phyloP scores from a whole-genome alignment of 768 basidiomycete species.

The Mycena latifolia region DNA sequence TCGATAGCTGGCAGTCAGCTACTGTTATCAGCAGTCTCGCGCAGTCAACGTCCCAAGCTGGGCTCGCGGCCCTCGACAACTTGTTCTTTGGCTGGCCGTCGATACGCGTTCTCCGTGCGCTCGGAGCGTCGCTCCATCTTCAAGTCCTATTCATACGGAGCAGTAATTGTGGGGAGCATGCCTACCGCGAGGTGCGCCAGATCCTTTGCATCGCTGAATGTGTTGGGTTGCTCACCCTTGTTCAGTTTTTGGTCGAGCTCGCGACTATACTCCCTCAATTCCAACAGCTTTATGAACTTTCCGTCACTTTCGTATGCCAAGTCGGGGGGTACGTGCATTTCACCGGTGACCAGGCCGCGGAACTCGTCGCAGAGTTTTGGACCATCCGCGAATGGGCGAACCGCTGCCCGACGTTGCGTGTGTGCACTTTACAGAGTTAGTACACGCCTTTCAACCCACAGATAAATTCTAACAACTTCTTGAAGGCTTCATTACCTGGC shows the following conservation, averaged over 20 bases:
- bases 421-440: conserved; percentile 14
- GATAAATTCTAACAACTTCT: background rate
- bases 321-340: background rate
- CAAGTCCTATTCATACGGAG: background rate
- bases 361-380: background rate
- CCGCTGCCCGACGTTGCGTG: conserved; percentile 3
- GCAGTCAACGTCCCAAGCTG: background rate
- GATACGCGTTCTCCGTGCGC: background rate
- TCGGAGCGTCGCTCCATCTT: background rate
- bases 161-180: background rate
- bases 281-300: conserved; percentile 1
- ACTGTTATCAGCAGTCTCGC: background rate
- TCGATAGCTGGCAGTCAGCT: conserved; percentile 1
- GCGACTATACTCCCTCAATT: background rate
- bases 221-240: background rate
- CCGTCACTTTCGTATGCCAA: background rate
- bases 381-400: background rate
- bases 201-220: background rate
- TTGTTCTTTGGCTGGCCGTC: conserved; percentile 17
- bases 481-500: conserved; percentile 4
- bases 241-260: conserved; percentile 8
- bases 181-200: background rate
- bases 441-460: background rate
- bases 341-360: background rate
- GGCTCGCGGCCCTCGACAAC: background rate